Evolutionary conservation across 2,329 filamentous ascomycete genomes (phyloP).

Genomic region (Beauveria pseudobassiana): DNA sequence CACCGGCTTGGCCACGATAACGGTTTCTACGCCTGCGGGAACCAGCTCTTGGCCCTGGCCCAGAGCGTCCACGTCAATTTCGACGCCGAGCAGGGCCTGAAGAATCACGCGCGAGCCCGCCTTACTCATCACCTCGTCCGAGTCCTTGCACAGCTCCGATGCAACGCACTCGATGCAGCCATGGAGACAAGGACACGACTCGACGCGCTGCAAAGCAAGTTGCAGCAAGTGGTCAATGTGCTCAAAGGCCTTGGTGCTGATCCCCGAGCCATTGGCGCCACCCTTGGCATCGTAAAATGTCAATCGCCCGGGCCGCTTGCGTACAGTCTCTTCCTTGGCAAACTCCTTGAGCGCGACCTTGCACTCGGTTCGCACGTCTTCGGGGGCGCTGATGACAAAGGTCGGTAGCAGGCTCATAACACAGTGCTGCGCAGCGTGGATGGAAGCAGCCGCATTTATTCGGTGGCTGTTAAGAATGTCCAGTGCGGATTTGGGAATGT

Average conservation of each 20-base stretch:
- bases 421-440: slow-evolving; percentile 92
- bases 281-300: slow-evolving; percentile 96
- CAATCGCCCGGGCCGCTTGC: slow-evolving; percentile 79
- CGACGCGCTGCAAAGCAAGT: slow-evolving; percentile 70
- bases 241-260: slow-evolving; percentile 89
- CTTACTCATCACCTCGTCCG: slow-evolving; percentile 91
- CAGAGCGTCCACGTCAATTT: slow-evolving; percentile 75
- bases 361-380: slow-evolving; percentile 90
- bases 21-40: slow-evolving; percentile 71
- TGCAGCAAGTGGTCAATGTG: slow-evolving; percentile 73
- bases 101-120: slow-evolving; percentile 77
- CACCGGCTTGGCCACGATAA: slow-evolving; percentile 66
- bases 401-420: slow-evolving; percentile 81
- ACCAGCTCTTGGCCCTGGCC: slow-evolving; percentile 76
- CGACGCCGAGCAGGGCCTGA: slow-evolving; percentile 63
- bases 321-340: slow-evolving; percentile 55
- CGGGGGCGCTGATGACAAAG: slow-evolving; percentile 82
- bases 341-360: slow-evolving; percentile 87
- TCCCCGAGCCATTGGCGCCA: slow-evolving; percentile 73
- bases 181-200: slow-evolving; percentile 65
- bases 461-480: slow-evolving; percentile 66
- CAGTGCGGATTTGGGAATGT: slow-evolving; percentile 72
- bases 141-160: slow-evolving; percentile 74
- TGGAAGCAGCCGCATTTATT: slow-evolving; percentile 78
- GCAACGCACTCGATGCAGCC: slow-evolving; percentile 90